Percentiles rank a stretch among this genome's conserved stretches.
phyloP scores from a whole-genome alignment of 2,329 filamentous ascomycete genomes.

The Colletotrichum navitas region DNA sequence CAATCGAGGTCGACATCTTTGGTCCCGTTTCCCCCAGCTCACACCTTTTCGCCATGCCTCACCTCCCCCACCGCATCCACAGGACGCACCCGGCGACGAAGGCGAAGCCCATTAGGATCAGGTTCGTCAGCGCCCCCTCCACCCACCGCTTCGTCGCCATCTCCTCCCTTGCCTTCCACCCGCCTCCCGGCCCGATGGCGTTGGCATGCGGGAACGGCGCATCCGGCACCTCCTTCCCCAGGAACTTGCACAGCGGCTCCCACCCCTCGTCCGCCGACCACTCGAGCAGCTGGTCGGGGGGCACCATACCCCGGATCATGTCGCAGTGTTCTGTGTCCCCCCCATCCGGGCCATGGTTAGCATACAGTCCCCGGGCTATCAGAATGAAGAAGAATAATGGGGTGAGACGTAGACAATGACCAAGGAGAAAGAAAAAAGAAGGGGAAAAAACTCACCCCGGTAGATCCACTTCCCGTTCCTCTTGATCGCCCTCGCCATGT shows the following conservation, averaged over 20 bases:
- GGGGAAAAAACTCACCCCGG: constrained; percentile 26
- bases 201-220: constrained; percentile 53
- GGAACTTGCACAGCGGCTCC: constrained; percentile 56
- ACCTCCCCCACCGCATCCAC: constrained; percentile 22
- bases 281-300: constrained; percentile 48
- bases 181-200: constrained; percentile 21
- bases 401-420: no score
- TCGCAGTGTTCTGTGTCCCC: constrained; percentile 47
- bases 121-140: constrained; percentile 34
- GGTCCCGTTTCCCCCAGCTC: no score
- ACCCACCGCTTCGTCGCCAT: constrained; percentile 39
- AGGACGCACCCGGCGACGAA: constrained; percentile 18
- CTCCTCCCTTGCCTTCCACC: constrained; percentile 37
- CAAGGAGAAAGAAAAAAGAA: not conserved
- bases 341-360: no score
- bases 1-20: no score
- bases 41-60: not conserved
- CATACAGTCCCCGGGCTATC: no score
- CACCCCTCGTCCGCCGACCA: constrained; percentile 56
- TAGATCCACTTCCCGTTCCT: constrained; percentile 49
- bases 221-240: constrained; percentile 52
- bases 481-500: constrained; percentile 46
- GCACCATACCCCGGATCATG: constrained; percentile 52
- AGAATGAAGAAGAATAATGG: no score
- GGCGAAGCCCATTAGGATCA: constrained; percentile 13